Evolutionary conservation across 2,329 filamentous ascomycete genomes (phyloP).

Genomic region (Coniochaeta prunicola): DNA sequence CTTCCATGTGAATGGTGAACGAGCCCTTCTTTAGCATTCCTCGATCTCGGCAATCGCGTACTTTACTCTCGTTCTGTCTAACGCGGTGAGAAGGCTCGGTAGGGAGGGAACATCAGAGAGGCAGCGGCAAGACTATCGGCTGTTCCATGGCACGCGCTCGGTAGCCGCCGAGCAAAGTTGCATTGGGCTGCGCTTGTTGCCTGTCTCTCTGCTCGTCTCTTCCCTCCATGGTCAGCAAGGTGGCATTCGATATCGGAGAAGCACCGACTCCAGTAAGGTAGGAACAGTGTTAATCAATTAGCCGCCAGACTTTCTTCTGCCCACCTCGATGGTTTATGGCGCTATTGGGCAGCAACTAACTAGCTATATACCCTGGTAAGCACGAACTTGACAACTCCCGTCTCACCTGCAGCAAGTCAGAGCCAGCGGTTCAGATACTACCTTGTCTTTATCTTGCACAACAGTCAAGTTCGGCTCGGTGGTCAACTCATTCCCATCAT

Average conservation of each 20-base stretch:
- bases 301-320: not conserved
- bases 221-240: not conserved
- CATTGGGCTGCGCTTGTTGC: not conserved
- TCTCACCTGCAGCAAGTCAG: not conserved
- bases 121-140: not conserved
- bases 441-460: not conserved
- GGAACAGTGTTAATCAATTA: not conserved
- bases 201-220: not conserved
- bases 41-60: not conserved
- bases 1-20: not conserved
- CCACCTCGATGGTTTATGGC: not conserved
- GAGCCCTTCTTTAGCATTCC: not conserved
- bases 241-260: not conserved
- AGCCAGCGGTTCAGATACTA: not conserved
- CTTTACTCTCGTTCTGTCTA: not conserved
- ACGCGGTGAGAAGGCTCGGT: not conserved
- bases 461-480: no score
- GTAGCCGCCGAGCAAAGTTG: not conserved
- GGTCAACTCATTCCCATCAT: no score
- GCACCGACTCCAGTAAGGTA: not conserved
- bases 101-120: not conserved
- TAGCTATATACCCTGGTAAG: not conserved
- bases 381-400: not conserved
- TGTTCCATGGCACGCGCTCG: not conserved
- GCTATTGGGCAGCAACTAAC: conserved; percentile 1